Evolutionary conservation across 169 alveolate species (phyloP).

Genomic region (Toxoplasma gondii): DNA sequence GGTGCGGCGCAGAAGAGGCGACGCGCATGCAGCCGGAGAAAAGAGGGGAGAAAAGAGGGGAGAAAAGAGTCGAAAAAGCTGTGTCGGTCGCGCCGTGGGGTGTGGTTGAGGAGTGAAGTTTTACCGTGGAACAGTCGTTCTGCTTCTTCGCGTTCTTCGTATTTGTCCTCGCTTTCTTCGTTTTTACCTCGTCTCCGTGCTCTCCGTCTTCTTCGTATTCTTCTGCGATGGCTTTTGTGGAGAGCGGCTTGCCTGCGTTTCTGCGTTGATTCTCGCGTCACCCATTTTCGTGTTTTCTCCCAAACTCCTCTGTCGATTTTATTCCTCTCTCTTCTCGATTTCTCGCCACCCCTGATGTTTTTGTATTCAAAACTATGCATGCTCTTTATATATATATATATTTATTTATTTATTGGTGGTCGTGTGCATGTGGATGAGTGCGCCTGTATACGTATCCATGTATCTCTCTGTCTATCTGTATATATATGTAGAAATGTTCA

Average conservation of each 20-base stretch:
- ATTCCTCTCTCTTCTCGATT: background rate
- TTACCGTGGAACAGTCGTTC: too few relatives aligned
- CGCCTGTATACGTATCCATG: background rate
- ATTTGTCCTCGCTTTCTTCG: too few relatives aligned
- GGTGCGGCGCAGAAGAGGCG: constrained; percentile 46
- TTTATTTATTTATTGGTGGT: background rate
- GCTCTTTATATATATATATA: background rate
- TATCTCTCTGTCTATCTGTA: background rate
- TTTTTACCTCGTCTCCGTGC: too few relatives aligned
- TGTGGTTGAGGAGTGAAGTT: too few relatives aligned
- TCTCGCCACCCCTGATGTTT: background rate
- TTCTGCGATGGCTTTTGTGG: background rate
- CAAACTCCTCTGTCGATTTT: background rate
- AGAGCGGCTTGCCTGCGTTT: background rate
- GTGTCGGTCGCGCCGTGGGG: too few relatives aligned
- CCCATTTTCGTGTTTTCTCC: background rate
- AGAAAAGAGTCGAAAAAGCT: too few relatives aligned
- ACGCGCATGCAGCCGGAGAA: background rate
- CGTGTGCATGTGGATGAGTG: background rate
- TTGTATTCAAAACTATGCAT: background rate
- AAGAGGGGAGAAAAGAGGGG: too few relatives aligned
- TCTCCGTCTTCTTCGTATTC: background rate
- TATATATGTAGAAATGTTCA: background rate
- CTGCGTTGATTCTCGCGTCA: background rate
- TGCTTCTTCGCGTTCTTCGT: too few relatives aligned